Evolutionary conservation across 1,284 basidiomycete species (phyloP).

Genomic region (Erythrobasidium hasegawianum): DNA sequence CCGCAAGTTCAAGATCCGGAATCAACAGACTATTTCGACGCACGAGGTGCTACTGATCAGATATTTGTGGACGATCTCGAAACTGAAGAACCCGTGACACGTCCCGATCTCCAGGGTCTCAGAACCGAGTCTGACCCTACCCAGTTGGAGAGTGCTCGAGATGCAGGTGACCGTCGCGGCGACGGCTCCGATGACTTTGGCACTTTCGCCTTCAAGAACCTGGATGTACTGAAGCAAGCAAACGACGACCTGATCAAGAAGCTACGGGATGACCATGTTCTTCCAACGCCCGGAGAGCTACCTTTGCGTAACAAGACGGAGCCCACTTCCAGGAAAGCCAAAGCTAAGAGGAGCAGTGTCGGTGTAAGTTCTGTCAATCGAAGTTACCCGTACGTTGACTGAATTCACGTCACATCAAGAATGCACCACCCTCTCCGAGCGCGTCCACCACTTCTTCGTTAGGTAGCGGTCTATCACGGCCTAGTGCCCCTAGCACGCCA

Average conservation of each 20-base stretch:
- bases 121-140: conserved; percentile 53
- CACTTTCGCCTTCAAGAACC: conserved; percentile 96
- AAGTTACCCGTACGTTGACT: background rate
- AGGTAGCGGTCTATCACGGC: conserved; percentile 75
- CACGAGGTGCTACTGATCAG: conserved; percentile 83
- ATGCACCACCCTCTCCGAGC: conserved; percentile 64
- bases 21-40: conserved; percentile 98
- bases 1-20: conserved; percentile 93
- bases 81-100: conserved; percentile 45
- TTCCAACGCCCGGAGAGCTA: conserved; percentile 24
- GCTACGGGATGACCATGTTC: conserved; percentile 56
- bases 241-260: conserved; percentile 98
- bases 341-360: conserved; percentile 22
- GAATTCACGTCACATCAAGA: background rate
- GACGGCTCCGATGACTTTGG: conserved; percentile 75
- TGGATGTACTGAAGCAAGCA: conserved; percentile 92
- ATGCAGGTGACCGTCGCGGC: background rate
- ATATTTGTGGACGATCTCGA: conserved; percentile 74
- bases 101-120: conserved; percentile 46
- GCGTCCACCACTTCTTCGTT: conserved; percentile 89
- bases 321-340: conserved; percentile 41
- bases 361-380: conserved; percentile 34
- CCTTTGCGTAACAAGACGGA: conserved; percentile 28
- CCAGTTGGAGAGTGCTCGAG: conserved; percentile 37
- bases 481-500: conserved; percentile 61